These are phyloP conservation scores for Arthrinium phaeospermum DNA, from an alignment of 2,329 filamentous ascomycete species.

Conservation along the genomic window DNA sequence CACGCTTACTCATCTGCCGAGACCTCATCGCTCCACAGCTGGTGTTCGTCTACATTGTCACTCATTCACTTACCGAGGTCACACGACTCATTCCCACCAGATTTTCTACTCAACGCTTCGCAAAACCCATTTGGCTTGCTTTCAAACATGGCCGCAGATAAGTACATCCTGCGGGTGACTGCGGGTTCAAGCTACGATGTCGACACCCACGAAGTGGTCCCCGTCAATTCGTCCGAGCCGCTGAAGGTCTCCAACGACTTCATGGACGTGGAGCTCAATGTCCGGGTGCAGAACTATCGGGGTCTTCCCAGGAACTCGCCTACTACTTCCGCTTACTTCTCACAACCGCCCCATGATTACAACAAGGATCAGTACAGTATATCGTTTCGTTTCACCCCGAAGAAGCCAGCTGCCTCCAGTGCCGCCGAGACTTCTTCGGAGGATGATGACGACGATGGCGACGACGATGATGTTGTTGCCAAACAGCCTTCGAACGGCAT, in stretches of 20 bases:
- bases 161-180: constrained; percentile 82
- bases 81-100: neutral
- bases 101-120: no score
- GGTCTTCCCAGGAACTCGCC: constrained; percentile 78
- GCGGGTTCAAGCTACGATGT: constrained; percentile 79
- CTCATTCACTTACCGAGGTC: neutral
- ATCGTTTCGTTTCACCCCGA: constrained; percentile 78
- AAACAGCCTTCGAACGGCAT: constrained; percentile 53
- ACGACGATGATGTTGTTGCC: constrained; percentile 24
- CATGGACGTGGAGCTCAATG: constrained; percentile 71
- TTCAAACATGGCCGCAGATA: constrained; percentile 48
- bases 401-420: constrained; percentile 42
- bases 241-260: constrained; percentile 67
- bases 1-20: constrained; percentile 4
- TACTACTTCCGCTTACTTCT: constrained; percentile 78
- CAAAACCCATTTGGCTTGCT: no score
- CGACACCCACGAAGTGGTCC: constrained; percentile 73
- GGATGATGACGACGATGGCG: constrained; percentile 23
- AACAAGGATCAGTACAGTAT: constrained; percentile 85
- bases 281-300: constrained; percentile 71
- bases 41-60: no score
- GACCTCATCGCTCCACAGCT: neutral
- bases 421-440: constrained; percentile 16
- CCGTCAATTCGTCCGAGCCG: constrained; percentile 73
- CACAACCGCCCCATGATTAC: constrained; percentile 66